Base-by-base conservation (phyloP, 768 basidiomycete species). In the Rhizopogon rudus region DNA sequence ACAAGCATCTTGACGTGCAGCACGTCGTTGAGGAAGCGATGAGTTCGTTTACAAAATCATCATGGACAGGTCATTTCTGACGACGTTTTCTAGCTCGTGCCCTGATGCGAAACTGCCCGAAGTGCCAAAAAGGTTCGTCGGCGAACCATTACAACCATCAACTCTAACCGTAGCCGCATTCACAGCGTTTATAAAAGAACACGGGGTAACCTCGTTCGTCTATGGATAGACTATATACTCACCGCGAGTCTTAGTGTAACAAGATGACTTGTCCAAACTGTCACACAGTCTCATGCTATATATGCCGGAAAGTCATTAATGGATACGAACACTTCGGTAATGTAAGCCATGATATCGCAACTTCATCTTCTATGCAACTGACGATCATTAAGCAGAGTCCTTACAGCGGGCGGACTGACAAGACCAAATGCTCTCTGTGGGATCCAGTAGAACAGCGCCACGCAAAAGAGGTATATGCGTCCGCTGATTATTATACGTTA, bases 1-100 rank as follows among this genome's bases (percentile, higher is more conserved):
- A 94, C 66, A 82, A 79, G 57, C 80, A 82, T 48, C 68, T 94
- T 14, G 84, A 91, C 67, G 84, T 81, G 12, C 78, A 84, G 53
- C 93, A 95, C 71, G 67, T 78, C 1, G 77, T 97, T 29, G 94
- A 97, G 66, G 94, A 97, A 65, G 94, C 93, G 3, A 97, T 97
- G 94, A 91, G 91, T 88, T 65, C 8, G 79, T 71, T 6, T 51
- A 51, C 37, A 45, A 52, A 25, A 35, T 48, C 2, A 35, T 20
- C 13, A 35, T 14, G 2, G 9, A 20, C 13, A 12, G 4, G 6
- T 17, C 14, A 42, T 28, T 14, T 51, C 28, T 53, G 37, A 60
- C 61, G 17, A 58, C 44, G 4, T 7, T 56, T 31, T 44, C 56
- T 53, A 91, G 89, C 90, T 35, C 77, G 78, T 43, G 93, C 93